These are phyloP conservation scores for Trichoderma sp. DNA, from an alignment of 2,329 filamentous ascomycete species.

Conservation along the genomic window DNA sequence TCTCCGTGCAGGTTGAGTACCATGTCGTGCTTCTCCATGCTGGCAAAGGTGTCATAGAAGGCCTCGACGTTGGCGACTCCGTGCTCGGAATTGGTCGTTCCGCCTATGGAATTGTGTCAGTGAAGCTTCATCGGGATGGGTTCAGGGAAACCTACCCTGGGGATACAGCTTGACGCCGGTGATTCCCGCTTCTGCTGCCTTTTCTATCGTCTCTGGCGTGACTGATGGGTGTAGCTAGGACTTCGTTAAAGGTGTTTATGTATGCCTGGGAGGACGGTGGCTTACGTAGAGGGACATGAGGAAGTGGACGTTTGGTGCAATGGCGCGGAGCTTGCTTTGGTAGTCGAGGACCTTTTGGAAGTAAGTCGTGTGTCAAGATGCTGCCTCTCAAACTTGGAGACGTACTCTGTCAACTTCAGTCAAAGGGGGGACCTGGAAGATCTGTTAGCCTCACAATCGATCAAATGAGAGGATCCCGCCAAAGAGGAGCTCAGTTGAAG, in stretches of 20 bases:
- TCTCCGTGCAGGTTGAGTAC: conserved; percentile 96
- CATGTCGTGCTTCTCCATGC: conserved; percentile 76
- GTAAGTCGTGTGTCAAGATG: background rate
- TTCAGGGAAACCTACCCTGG: conserved; percentile 39
- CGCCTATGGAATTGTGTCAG: conserved; percentile 44
- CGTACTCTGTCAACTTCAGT: conserved; percentile 53
- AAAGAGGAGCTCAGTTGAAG: background rate
- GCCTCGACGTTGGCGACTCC: conserved; percentile 70
- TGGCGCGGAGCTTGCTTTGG: conserved; percentile 59
- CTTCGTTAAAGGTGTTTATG: background rate
- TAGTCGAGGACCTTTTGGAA: conserved; percentile 63
- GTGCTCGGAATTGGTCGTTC: conserved; percentile 67
- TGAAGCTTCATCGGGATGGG: background rate
- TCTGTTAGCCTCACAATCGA: background rate
- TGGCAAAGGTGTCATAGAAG: conserved; percentile 80
- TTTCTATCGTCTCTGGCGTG: conserved; percentile 68
- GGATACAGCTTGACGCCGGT: conserved; percentile 73
- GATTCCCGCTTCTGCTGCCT: conserved; percentile 73
- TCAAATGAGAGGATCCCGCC: background rate
- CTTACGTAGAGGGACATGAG: conserved; percentile 71
- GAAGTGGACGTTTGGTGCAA: conserved; percentile 65
- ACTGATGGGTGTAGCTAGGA: conserved; percentile 59
- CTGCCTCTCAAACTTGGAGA: conserved; percentile 20
- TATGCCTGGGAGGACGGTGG: conserved; percentile 1
- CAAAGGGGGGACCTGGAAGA: conserved; percentile 52